Evolutionary conservation across 2,329 filamentous ascomycete species (phyloP), one percentile per base, ranked within the genome.

Genomic region (Geosmithia flava): DNA sequence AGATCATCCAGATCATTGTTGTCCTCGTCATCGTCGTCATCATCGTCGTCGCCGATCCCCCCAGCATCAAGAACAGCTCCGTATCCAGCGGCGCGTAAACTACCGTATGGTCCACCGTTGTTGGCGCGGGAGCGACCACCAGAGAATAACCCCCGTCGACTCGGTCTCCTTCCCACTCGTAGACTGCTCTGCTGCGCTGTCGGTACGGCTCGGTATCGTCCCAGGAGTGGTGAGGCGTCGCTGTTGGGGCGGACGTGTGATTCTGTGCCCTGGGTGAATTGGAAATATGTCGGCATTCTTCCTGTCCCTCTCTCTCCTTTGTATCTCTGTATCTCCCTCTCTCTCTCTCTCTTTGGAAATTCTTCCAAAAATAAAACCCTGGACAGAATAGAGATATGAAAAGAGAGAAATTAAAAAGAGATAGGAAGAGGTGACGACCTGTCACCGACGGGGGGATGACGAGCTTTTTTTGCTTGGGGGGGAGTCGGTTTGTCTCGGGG

Each of bases 251-350:
- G 69, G 51, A 69, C 66, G 56, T 69, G 72, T 53, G 77, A 73
- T 64, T 83, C 80, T 57, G 68, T 72, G 61, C 80, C 80, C 58
- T 80, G 79, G 53, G 80, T 80, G 65, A 84, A 84, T 60, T 75
- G 71, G 66, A 84, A 83, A 69, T 83, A 80, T 58, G 73, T 70
- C 59, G 80, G 76, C 78, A 83, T 82, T 17, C 19, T 29, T 47
- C 33, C 11, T 11, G 33, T 37, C n/a, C 7, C 43, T 45, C 11
- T 19, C 20, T 45, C 3, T 23, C 43, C 16, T 30, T 16, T 37
- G 5, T 37, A 5, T 27, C 8, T 27, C 23, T 27, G 4, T 27
- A 27, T 27, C 23, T 27, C 23, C 23, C 23, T 27, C n/a, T n/a
- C n/a, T n/a, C n/a, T n/a, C n/a, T n/a, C n/a, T n/a, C n/a, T n/a